Base-by-base conservation (phyloP, 129 eudicot species). In the Flaveria robusta region DNA sequence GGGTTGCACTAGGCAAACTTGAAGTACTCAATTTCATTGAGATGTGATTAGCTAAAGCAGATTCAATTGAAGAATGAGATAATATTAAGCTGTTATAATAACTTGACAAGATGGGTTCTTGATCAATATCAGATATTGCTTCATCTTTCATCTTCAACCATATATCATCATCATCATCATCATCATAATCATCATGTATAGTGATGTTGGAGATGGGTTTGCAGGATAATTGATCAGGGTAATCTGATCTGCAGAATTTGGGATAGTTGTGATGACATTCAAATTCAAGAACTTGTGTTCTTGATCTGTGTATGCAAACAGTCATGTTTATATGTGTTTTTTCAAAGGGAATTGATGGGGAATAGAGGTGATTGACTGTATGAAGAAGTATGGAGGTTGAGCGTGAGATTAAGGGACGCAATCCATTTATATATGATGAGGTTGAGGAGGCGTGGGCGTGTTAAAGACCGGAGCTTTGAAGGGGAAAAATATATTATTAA, bases 101-200 rank as follows among this genome's bases (percentile, higher is more conserved):
- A 65, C n/a, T 83, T 11, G 93, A 81, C 85, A 93, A 79, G 7
- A 93, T 88, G 77, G 97, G 98, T 71, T 93, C 98, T 64, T 85
- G 96, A 31, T 85, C 86, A 72, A 93, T 68, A 46, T 85, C 93
- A 0, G 51, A 55, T 68, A 82, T 77, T 23, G 98, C 98, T 81
- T 90, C 98, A 23, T 81, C 86, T 76, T 68, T 78, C 87, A 93
- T 85, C 65, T 26, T 80, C 69, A 63, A 64, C 98, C 98, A 93
- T 31, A 93, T 42, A 78, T 83, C 89, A 65, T 76, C 85, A 39
- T 76, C 74, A 16, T 50, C 55, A 19, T 74, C 67, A 31, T 70
- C 24, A 43, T 43, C 47, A 43, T 39, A 54, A n/a, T 37, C 27
- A 9, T 49, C 18, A 45, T 47, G 65, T 2, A 2, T 2, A 16